Evolutionary conservation across 192 early-diverging fungal genomes (phyloP).

Genomic region (Coemansia sp.): DNA sequence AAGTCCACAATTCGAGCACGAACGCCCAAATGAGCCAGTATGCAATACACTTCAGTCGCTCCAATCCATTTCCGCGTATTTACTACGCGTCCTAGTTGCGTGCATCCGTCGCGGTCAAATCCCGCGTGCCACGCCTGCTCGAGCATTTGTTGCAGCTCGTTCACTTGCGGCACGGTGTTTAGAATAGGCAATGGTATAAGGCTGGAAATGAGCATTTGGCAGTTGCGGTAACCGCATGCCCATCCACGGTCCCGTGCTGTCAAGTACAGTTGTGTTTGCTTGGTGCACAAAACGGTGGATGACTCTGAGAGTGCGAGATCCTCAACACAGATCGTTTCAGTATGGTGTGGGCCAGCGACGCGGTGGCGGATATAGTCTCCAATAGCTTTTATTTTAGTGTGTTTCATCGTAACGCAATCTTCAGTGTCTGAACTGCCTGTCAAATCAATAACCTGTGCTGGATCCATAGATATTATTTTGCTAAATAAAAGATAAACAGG

Average conservation of each 20-base stretch:
- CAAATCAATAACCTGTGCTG: slow-evolving; percentile 20
- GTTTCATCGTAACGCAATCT: not conserved
- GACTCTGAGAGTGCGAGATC: not conserved
- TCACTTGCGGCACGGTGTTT: not conserved
- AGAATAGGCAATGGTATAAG: slow-evolving; percentile 11
- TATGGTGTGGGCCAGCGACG: not conserved
- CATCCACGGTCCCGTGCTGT: slow-evolving; percentile 57
- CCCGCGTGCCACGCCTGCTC: slow-evolving; percentile 63
- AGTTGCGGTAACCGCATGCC: slow-evolving; percentile 74
- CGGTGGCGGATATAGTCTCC: slow-evolving; percentile 1
- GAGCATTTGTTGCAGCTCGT: slow-evolving; percentile 55
- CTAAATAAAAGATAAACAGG: not conserved
- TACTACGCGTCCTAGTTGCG: slow-evolving; percentile 57
- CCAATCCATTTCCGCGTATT: slow-evolving; percentile 72
- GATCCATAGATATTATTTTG: not conserved
- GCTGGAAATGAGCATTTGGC: slow-evolving; percentile 65
- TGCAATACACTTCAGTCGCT: slow-evolving; percentile 65
- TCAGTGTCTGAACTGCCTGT: slow-evolving; percentile 18
- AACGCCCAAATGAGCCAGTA: slow-evolving; percentile 59
- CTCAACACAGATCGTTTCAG: not conserved
- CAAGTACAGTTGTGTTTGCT: slow-evolving; percentile 21
- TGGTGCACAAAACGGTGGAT: slow-evolving; percentile 21
- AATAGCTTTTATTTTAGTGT: not conserved
- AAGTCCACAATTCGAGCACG: slow-evolving; percentile 64
- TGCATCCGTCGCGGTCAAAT: slow-evolving; percentile 60